A percentile compares a stretch with the other conserved stretches of the same genome.
These are phyloP conservation scores for Dacryopinax spathularia DNA, from an alignment of 768 basidiomycete genomes.

Conservation along the genomic window DNA sequence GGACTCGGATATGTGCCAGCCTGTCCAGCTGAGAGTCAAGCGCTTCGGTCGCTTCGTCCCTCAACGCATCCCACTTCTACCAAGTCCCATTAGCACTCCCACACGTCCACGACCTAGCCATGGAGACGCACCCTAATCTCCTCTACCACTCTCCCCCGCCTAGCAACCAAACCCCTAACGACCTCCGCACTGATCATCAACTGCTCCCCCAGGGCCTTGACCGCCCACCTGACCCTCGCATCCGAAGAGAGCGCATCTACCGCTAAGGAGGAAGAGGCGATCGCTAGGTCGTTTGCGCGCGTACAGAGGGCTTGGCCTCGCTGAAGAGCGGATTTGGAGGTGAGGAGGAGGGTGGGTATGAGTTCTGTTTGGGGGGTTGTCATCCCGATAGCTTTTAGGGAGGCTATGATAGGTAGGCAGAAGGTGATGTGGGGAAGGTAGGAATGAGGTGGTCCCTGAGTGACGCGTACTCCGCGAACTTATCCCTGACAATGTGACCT, in stretches of 20 bases:
- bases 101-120: background rate
- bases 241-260: slow-evolving; percentile 64
- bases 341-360: slow-evolving; percentile 59
- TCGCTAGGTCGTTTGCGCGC: slow-evolving; percentile 47
- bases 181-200: slow-evolving; percentile 58
- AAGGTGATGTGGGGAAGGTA: no score
- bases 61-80: background rate
- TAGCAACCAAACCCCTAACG: slow-evolving; percentile 59
- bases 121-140: background rate
- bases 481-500: no score
- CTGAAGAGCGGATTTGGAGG: slow-evolving; percentile 71
- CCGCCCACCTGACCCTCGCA: slow-evolving; percentile 67
- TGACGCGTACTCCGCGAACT: no score
- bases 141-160: slow-evolving; percentile 8
- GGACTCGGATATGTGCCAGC: background rate
- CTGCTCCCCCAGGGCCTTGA: slow-evolving; percentile 58
- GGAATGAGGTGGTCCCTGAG: no score
- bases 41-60: background rate
- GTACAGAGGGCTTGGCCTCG: slow-evolving; percentile 64
- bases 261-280: slow-evolving; percentile 47
- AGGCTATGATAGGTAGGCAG: no score
- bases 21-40: background rate
- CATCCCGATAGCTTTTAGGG: no score
- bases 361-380: no score
- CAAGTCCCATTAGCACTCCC: background rate